Base-by-base conservation (phyloP, 2,329 filamentous ascomycete genomes). In the Fusarium zealandicum region DNA sequence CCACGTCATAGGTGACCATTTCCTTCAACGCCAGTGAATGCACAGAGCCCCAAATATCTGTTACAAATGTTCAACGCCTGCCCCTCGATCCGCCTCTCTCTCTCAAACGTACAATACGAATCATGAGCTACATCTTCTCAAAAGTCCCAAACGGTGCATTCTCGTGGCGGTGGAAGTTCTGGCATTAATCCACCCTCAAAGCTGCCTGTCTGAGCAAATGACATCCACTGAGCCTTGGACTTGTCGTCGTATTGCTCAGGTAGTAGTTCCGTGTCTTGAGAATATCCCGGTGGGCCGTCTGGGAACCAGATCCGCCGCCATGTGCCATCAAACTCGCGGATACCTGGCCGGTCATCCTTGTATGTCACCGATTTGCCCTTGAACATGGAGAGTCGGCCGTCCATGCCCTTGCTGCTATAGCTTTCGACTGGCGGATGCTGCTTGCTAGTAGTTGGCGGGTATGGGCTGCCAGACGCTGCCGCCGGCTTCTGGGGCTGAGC, bases 181-280 rank as follows among this genome's bases (percentile, higher is more conserved):
- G 93, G 93, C 76, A 96, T 89, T 6, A 86, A 66, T 0, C 87
- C 88, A 30, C 85, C 85, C 35, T 82, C 80, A 71, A 96, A 96
- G 27, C 71, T 73, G 1, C 90, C 90, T 16, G 83, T 83, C 59
- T 84, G 78, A 38, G 81, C 77, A 69, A 92, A 86, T 37, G 81
- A 78, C 53, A 78, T 76, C 75, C 93, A 96, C 38, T 84, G 81
- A 31, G 78, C 79, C 67, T 83, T 83, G 16, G 84, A 81, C 51
- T 80, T 81, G 2, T 85, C 80, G 16, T 84, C 80, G 58, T 90
- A 90, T 31, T 69, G 55, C 6, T 83, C 80, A 2, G 78, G 72
- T 0, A 80, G 80, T 3, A 83, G 73, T 69, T 90, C 85, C 8
- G 88, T 88, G 58, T 88, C 83, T 58, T 80, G 80, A 44, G 83